Evolutionary conservation across 768 basidiomycete species (phyloP).

Genomic region (Tephrocybe rancida): DNA sequence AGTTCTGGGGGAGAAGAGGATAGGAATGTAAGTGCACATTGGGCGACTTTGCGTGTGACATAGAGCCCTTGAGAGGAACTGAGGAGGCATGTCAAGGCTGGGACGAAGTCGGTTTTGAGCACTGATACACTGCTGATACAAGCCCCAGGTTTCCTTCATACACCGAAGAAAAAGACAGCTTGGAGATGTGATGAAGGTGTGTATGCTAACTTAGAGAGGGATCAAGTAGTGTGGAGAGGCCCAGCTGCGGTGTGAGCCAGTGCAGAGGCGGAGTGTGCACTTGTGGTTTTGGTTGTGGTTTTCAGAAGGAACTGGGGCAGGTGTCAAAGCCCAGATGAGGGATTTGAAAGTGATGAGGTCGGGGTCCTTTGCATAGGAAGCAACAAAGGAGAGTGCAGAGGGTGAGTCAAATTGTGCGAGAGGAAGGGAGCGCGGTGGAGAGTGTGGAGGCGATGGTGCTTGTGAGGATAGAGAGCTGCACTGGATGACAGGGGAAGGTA

Average conservation of each 20-base stretch:
- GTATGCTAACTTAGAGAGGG: slow-evolving; percentile 63
- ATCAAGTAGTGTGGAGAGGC: slow-evolving; percentile 60
- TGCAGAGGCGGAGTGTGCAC: slow-evolving; percentile 56
- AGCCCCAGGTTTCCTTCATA: slow-evolving; percentile 34
- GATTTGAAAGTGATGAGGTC: slow-evolving; percentile 54
- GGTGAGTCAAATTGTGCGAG: slow-evolving; percentile 46
- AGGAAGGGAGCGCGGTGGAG: slow-evolving; percentile 48
- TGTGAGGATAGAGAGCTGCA: slow-evolving; percentile 52
- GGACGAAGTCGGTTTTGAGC: slow-evolving; percentile 51
- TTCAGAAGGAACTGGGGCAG: slow-evolving; percentile 28
- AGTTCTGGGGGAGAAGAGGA: slow-evolving; percentile 50
- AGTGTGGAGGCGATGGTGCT: slow-evolving; percentile 49
- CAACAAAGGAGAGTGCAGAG: slow-evolving; percentile 50
- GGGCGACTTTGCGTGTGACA: slow-evolving; percentile 61
- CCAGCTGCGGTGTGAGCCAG: slow-evolving; percentile 49
- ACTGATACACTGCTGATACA: too few relatives aligned
- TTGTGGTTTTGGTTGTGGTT: slow-evolving; percentile 49
- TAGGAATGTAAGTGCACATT: slow-evolving; percentile 58
- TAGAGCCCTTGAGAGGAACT: slow-evolving; percentile 56
- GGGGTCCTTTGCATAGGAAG: slow-evolving; percentile 58
- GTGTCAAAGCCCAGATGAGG: slow-evolving; percentile 57
- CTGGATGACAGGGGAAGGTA: slow-evolving; percentile 57
- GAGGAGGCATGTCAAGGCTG: slow-evolving; percentile 57
- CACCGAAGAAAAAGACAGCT: slow-evolving; percentile 43
- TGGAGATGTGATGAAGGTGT: slow-evolving; percentile 45